These are phyloP conservation scores for Wickerhamomyces rabaulensis DNA, from an alignment of 805 yeast species.

Conservation along the genomic window DNA sequence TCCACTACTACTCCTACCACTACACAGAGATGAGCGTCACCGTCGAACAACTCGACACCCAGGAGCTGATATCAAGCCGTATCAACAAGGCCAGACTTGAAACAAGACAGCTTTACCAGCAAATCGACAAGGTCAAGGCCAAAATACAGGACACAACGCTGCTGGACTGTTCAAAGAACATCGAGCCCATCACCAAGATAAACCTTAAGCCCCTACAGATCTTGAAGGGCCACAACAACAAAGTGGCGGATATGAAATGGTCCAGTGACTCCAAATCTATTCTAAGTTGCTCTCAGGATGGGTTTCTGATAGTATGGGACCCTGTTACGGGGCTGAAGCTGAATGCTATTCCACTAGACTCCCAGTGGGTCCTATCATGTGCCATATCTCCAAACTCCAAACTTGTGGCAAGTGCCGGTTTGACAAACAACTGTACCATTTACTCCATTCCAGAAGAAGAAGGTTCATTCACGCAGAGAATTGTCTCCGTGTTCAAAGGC, in stretches of 20 bases:
- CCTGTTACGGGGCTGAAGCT: slow-evolving; percentile 63
- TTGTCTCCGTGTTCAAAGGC: slow-evolving; percentile 60
- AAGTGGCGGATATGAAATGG: slow-evolving; percentile 69
- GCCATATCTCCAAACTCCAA: slow-evolving; percentile 63
- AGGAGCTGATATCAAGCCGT: slow-evolving; percentile 15
- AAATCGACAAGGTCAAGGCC: slow-evolving; percentile 39
- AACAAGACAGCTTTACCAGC: slow-evolving; percentile 42
- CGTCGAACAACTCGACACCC: slow-evolving; percentile 6
- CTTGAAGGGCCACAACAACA: slow-evolving; percentile 58
- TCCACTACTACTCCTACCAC: neutral
- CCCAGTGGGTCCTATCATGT: slow-evolving; percentile 76
- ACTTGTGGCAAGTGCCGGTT: slow-evolving; percentile 74
- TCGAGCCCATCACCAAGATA: slow-evolving; percentile 14
- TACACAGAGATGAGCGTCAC: neutral
- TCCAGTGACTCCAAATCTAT: slow-evolving; percentile 52
- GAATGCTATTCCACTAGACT: slow-evolving; percentile 65
- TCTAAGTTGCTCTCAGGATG: slow-evolving; percentile 81
- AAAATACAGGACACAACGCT: slow-evolving; percentile 43
- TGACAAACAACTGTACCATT: slow-evolving; percentile 73
- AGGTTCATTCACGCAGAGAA: slow-evolving; percentile 32
- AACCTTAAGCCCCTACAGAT: slow-evolving; percentile 33
- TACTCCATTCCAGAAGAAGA: slow-evolving; percentile 39
- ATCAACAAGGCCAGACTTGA: slow-evolving; percentile 37
- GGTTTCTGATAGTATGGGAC: slow-evolving; percentile 82
- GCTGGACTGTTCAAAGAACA: slow-evolving; percentile 29